A percentile compares a stretch with the other conserved stretches of the same genome.
Conservation (phyloP, 371 early-diverging fungal genomes). For the Apophysomyces sp. region DNA sequence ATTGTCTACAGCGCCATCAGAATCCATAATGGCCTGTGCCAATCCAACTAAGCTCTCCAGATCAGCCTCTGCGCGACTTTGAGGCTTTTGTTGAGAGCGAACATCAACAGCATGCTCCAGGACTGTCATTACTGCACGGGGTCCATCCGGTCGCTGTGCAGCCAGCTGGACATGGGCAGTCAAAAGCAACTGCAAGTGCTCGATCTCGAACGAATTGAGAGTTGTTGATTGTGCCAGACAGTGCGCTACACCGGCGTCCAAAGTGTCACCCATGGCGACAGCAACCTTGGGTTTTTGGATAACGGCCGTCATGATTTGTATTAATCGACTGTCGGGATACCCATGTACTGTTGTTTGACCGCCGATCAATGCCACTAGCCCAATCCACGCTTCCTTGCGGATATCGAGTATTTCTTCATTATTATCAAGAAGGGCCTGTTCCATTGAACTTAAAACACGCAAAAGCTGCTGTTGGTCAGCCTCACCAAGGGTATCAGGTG, state of each 20-base stretch:
- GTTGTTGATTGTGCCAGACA: conserved; percentile 33
- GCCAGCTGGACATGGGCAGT: conserved; percentile 18
- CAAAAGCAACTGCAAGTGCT: conserved; percentile 24
- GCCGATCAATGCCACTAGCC: conserved; percentile 33
- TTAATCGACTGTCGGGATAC: conserved; percentile 13
- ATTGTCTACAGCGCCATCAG: background rate
- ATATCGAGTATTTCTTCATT: background rate
- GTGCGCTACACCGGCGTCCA: conserved; percentile 47
- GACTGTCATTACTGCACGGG: conserved; percentile 25
- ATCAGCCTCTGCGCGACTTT: conserved; percentile 29
- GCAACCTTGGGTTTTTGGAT: conserved; percentile 7
- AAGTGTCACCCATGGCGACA: conserved; percentile 17
- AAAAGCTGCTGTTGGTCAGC: conserved; percentile 11
- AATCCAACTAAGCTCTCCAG: conserved; percentile 21
- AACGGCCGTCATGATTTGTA: conserved; percentile 22
- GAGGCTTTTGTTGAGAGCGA: conserved; percentile 29
- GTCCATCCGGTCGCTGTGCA: conserved; percentile 10
- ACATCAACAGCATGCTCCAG: conserved; percentile 43
- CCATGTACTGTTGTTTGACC: conserved; percentile 4
- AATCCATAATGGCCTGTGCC: conserved; percentile 4
- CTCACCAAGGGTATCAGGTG: conserved; percentile 4
- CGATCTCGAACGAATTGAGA: conserved; percentile 40
- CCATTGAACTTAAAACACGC: conserved; percentile 13
- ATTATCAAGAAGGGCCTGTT: conserved; percentile 1
- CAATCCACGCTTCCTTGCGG: conserved; percentile 41